A percentile compares a stretch with the other conserved stretches of the same genome.
Conservation (phyloP, 2,329 filamentous ascomycete species). For the Epichloe glyceriae region DNA sequence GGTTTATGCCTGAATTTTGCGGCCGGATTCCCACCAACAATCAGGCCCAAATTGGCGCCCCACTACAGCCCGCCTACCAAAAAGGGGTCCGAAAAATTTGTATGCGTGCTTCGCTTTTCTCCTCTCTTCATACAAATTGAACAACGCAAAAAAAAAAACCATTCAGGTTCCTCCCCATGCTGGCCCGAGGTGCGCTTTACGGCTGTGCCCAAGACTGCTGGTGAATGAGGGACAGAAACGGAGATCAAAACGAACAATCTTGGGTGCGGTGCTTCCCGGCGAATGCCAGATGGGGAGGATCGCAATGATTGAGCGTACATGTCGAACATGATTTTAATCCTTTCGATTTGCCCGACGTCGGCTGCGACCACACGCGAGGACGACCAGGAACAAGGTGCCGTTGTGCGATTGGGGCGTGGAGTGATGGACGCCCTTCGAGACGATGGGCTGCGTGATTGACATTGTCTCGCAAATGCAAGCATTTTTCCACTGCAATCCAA, state of each 20-base stretch:
- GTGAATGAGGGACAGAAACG: constrained; percentile 36
- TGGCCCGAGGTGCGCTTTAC: constrained; percentile 33
- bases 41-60: background rate
- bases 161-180: constrained; percentile 27
- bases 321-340: constrained; percentile 1
- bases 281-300: constrained; percentile 35
- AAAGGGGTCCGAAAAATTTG: constrained; percentile 9
- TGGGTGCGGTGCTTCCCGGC: constrained; percentile 44
- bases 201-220: constrained; percentile 32
- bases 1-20: background rate
- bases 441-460: too few species aligned
- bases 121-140: constrained; percentile 21
- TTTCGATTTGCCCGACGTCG: background rate
- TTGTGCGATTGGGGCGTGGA: too few species aligned
- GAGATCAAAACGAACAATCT: constrained; percentile 44
- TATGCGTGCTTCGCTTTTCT: background rate
- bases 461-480: too few species aligned
- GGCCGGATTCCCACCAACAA: background rate
- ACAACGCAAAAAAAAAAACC: constrained; percentile 35
- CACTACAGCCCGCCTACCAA: background rate
- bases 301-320: constrained; percentile 50
- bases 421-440: too few species aligned
- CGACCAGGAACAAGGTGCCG: too few species aligned
- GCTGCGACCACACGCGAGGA: too few species aligned
- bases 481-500: too few species aligned